Base-by-base conservation (phyloP, 345 rosid genomes). In the Ricinus communis region DNA sequence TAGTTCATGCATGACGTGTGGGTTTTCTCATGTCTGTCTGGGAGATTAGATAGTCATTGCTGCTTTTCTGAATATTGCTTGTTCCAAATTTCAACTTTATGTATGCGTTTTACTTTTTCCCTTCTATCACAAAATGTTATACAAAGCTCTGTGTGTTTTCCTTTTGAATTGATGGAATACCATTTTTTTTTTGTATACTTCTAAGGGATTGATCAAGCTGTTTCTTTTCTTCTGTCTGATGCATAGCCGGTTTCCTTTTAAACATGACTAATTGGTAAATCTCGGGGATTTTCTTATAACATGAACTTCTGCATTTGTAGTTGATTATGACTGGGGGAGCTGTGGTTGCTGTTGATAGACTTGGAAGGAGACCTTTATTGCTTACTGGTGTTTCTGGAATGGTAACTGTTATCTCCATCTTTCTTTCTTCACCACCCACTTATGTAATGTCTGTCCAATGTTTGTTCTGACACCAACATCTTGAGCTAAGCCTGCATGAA, bases 301-400 rank as follows among this genome's bases (percentile, higher is more conserved):
- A 27, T 58, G 63, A 49, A 25, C 30, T 62, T 73, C 70, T 55
- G 18, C 49, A 33, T 28, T 76, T 74, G 74, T 77, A 93, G 98
- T 85, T 93, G 87, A 76, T 93, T 68, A 91, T 93, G 98, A 93
- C 98, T 45, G 98, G 96, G 65, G 74, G 15, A 66, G 97, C 98
- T 45, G 97, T 93, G 70, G 81, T 90, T 74, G 91, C 77, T 46
- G 91, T 93, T 58, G 98, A 91, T 85, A 85, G 88, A 86, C 85
- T 93, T 65, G 98, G 98, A 75, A 84, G 98, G 88, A 87, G 97
- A 69, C 98, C 98, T 45, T 75, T 93, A 77, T 87, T 93, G 46
- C 89, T 93, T 67, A 83, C 90, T 22, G 98, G 97, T 70, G 97
- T 93, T 82, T 79, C 96, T 66, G 98, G 96, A 74, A 93, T 93